Percentiles rank a stretch among this genome's conserved stretches.
These are phyloP conservation scores for Xylaria sp. DNA, from an alignment of 495 filamentous ascomycete genomes.

Conservation along the genomic window DNA sequence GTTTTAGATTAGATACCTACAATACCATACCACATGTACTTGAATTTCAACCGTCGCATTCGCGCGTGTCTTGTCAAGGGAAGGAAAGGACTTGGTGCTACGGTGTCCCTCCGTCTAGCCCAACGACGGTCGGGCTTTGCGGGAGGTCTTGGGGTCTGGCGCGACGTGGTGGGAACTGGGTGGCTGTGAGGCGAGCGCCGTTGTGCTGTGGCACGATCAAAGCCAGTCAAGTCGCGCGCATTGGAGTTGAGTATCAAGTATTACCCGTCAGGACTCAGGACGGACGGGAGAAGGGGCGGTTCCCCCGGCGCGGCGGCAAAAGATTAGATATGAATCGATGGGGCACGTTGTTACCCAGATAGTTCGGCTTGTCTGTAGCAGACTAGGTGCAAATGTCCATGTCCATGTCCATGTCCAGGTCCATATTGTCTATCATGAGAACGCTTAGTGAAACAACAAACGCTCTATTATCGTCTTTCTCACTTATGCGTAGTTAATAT, in stretches of 20 bases:
- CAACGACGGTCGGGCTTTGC: not conserved
- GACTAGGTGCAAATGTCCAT: no score
- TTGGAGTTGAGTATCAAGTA: constrained; percentile 4
- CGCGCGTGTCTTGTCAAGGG: not conserved
- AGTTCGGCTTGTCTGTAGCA: no score
- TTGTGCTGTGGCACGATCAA: constrained; percentile 14
- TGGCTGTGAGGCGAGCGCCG: not conserved
- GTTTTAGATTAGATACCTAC: constrained; percentile 5
- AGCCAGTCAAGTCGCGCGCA: no score
- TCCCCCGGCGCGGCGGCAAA: not conserved
- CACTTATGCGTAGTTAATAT: no score
- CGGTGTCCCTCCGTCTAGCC: not conserved
- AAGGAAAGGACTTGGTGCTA: not conserved
- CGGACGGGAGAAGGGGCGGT: not conserved
- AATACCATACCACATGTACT: not conserved
- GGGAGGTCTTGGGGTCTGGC: not conserved
- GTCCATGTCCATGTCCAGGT: no score
- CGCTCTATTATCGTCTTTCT: not conserved
- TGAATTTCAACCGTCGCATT: not conserved
- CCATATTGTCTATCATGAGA: not conserved
- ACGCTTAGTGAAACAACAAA: not conserved
- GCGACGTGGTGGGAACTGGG: constrained; percentile 18
- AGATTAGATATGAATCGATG: not conserved
- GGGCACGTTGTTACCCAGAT: not conserved
- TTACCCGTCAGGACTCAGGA: not conserved